Evolutionary conservation across 1,139 yeast genomes (phyloP).

Genomic region (Debaryomyces coudertii): DNA sequence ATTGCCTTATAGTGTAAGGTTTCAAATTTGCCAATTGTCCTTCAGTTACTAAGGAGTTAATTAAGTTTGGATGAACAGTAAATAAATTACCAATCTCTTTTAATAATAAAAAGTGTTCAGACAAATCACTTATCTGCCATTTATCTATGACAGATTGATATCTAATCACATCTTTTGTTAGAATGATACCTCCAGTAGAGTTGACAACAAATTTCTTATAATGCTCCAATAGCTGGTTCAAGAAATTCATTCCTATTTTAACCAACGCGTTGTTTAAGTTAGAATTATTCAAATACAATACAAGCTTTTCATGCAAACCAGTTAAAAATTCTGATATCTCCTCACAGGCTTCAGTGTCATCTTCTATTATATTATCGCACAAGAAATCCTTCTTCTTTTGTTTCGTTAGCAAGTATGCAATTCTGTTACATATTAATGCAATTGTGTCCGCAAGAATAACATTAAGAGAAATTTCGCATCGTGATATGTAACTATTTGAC

Average conservation of each 20-base stretch:
- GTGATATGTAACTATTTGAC: conserved; percentile 67
- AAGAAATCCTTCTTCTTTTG: conserved; percentile 37
- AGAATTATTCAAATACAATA: conserved; percentile 47
- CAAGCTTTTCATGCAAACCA: conserved; percentile 41
- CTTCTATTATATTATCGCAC: conserved; percentile 49
- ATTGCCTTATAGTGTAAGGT: conserved; percentile 66
- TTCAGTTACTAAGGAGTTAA: conserved; percentile 79
- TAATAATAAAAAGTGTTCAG: conserved; percentile 70
- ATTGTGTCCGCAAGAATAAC: conserved; percentile 63
- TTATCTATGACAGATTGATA: conserved; percentile 73
- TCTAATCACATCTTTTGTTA: conserved; percentile 83
- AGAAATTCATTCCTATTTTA: conserved; percentile 63
- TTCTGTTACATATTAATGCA: conserved; percentile 50
- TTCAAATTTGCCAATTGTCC: conserved; percentile 76
- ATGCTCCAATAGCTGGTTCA: conserved; percentile 68
- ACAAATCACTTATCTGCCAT: conserved; percentile 67
- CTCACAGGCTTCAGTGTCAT: conserved; percentile 72
- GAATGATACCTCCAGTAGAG: conserved; percentile 79
- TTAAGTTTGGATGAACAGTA: conserved; percentile 69
- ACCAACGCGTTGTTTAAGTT: conserved; percentile 58
- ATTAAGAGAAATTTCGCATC: conserved; percentile 72
- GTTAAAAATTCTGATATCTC: conserved; percentile 59
- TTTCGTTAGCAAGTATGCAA: conserved; percentile 52
- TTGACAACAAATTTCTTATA: conserved; percentile 76
- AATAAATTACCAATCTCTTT: conserved; percentile 85